Evolutionary conservation across 2,329 filamentous ascomycete genomes (phyloP).

Genomic region (Beauveria pseudobassiana): DNA sequence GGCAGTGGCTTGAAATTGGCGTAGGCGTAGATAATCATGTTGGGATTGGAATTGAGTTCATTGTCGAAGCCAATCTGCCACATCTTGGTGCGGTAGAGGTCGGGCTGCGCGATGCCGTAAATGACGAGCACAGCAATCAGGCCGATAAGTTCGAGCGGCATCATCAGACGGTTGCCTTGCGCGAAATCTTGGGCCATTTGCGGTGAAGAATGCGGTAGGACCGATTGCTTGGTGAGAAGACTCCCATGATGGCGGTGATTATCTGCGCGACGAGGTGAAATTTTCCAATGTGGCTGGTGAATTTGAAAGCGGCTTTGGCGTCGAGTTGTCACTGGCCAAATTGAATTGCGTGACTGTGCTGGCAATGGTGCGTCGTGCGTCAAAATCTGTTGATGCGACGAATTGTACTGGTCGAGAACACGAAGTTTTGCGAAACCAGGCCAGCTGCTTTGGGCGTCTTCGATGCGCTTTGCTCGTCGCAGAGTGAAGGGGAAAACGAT

Average conservation of each 20-base stretch:
- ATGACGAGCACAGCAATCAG: slow-evolving; percentile 60
- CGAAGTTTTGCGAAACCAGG: not conserved
- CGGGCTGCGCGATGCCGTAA: slow-evolving; percentile 65
- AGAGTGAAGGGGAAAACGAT: not conserved
- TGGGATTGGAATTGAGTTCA: slow-evolving; percentile 68
- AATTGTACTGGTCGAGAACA: not conserved
- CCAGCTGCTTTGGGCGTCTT: not conserved
- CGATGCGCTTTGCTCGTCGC: not conserved
- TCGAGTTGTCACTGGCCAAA: not conserved
- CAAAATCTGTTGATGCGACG: not conserved
- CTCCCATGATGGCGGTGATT: not conserved
- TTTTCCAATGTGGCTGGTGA: not conserved
- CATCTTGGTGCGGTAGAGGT: slow-evolving; percentile 62
- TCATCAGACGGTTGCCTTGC: slow-evolving; percentile 53
- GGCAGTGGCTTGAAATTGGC: slow-evolving; percentile 61
- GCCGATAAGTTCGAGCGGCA: slow-evolving; percentile 58
- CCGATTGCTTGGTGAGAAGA: not conserved
- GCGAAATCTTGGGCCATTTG: slow-evolving; percentile 44
- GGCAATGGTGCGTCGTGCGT: not conserved
- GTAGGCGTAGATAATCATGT: slow-evolving; percentile 61
- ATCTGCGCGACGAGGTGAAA: not conserved
- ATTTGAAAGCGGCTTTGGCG: not conserved
- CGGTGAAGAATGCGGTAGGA: slow-evolving; percentile 51
- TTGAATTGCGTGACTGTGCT: not conserved
- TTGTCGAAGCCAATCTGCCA: slow-evolving; percentile 66